Evolutionary conservation across 78 protist genomes (phyloP), one percentile per base, ranked within the genome.

Genomic region (Dictyostelium intermedium): DNA sequence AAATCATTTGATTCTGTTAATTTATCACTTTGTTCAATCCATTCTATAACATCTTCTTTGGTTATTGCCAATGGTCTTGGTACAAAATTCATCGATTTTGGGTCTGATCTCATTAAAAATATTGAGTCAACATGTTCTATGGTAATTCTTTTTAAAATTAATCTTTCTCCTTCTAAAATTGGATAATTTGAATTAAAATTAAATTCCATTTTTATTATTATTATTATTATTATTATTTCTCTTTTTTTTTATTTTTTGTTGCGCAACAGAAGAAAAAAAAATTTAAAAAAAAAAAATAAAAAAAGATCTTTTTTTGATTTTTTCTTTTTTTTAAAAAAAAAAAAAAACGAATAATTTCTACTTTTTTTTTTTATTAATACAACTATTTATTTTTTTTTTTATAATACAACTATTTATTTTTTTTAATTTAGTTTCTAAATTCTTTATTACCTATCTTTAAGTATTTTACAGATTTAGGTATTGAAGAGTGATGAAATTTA

Each of bases 61-160:
- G 86, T 20, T 82, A 60, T 47, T 32, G 86, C 69, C 34, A 82
- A 23, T 47, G 76, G 76, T 56, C 86, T 50, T 47, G 86, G 86
- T 20, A 82, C 86, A 53, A 34, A 82, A 2, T 30, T 60, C 86
- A 82, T 82, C 1, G 76, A 14, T 27, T 20, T n/a, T 82, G 27
- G 27, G 60, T 60, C 74, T 3, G 85, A 81, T 18, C 73, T 10
- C 3, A 82, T 47, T 18, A 32, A 23, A 18, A 60, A 82, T 18
- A 82, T 2, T 20, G 11, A 13, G 25, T 82, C 74, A 30, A 63
- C 72, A 82, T 82, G 77, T 32, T 56, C 86, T 32, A 23, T 56
- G 11, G 70, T 82, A 4, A 82, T 60, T 47, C 74, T 82, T 35
- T 60, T 82, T 53, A 82, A 56, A 56, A 82, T 56, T 56, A 82